Percentiles rank a stretch among this genome's conserved stretches.
These are phyloP conservation scores for Blastobotrys arbuscula DNA, from an alignment of 1,139 yeast species.

Conservation along the genomic window DNA sequence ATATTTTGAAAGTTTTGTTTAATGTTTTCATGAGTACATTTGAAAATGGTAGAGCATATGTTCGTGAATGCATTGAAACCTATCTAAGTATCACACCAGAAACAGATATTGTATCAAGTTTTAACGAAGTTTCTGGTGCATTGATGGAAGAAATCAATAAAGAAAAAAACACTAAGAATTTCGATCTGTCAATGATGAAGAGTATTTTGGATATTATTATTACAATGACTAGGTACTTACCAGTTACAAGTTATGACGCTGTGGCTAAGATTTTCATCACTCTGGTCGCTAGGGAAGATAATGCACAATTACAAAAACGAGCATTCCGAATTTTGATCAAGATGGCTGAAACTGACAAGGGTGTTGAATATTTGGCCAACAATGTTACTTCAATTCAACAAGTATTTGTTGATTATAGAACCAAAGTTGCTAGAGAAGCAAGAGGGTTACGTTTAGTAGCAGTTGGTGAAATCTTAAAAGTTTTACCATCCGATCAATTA, in stretches of 20 bases:
- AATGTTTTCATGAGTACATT: conserved; percentile 85
- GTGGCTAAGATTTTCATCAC: conserved; percentile 71
- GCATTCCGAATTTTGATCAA: conserved; percentile 75
- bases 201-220: conserved; percentile 91
- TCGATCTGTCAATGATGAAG: conserved; percentile 51
- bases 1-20: conserved; percentile 78
- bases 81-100: conserved; percentile 67
- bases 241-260: conserved; percentile 62
- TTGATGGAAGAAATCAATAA: conserved; percentile 66
- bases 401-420: conserved; percentile 54
- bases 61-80: conserved; percentile 79
- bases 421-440: conserved; percentile 63
- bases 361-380: conserved; percentile 43
- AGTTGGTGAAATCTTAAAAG: conserved; percentile 51
- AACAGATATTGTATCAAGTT: conserved; percentile 65
- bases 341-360: conserved; percentile 62
- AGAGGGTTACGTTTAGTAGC: conserved; percentile 77
- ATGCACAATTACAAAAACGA: conserved; percentile 76
- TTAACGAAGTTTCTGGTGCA: conserved; percentile 78
- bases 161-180: conserved; percentile 21
- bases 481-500: conserved; percentile 58
- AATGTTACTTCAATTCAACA: conserved; percentile 56
- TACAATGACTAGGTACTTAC: conserved; percentile 79
- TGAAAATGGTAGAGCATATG: conserved; percentile 77
- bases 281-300: conserved; percentile 53